Conservation (phyloP, 1,284 basidiomycete genomes). For the Xanthoconium separans region DNA sequence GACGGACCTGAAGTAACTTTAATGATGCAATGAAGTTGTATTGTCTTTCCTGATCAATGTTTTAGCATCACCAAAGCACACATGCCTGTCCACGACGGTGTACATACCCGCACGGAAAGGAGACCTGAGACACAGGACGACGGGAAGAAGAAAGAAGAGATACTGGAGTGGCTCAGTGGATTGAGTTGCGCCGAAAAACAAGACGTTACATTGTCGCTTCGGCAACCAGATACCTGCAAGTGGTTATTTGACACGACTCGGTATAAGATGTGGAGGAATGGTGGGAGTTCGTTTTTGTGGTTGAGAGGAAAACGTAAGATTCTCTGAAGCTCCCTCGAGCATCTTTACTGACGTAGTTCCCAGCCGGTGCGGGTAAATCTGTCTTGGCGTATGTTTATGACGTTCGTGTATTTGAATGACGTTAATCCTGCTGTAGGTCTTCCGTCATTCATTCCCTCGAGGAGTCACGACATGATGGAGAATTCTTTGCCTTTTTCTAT, state of each 20-base stretch:
- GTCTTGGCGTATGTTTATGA: not conserved
- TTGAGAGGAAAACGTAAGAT: not conserved
- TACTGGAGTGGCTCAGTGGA: not conserved
- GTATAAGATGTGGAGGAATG: not conserved
- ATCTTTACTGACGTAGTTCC: not conserved
- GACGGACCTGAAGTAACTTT: not conserved
- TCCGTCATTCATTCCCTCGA: not conserved
- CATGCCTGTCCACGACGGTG: no score
- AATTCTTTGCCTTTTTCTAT: not conserved
- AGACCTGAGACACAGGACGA: not conserved
- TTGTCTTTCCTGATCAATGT: not conserved
- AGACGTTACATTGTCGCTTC: not conserved
- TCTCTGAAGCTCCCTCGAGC: not conserved
- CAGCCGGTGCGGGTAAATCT: conserved; percentile 5
- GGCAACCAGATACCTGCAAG: not conserved
- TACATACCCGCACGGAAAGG: no score
- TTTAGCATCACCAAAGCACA: not conserved
- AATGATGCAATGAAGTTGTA: not conserved
- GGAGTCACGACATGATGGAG: not conserved
- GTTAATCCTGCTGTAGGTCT: not conserved
- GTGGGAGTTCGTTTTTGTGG: not conserved
- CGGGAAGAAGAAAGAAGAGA: not conserved
- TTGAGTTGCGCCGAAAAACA: not conserved
- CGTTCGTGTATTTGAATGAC: no score
- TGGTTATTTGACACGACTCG: not conserved